A percentile compares a stretch with the other conserved stretches of the same genome.
Evolutionary conservation across 257 asterid species (phyloP).

Genomic region (Solanum habrochaites): DNA sequence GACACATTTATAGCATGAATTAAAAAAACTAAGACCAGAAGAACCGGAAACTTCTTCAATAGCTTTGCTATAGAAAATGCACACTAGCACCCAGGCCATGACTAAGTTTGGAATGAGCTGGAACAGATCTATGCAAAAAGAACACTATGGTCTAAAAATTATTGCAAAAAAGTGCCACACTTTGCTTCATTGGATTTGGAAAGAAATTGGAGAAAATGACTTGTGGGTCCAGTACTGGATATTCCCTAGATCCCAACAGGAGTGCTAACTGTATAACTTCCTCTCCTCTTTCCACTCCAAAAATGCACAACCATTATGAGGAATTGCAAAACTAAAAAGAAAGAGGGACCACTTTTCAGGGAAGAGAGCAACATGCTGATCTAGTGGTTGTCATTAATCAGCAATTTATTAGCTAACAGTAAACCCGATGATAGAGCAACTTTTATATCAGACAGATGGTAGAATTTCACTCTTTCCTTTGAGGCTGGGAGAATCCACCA

Average conservation of each 20-base stretch:
- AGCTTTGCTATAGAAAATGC: neutral
- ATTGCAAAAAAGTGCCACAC: neutral
- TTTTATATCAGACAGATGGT: neutral
- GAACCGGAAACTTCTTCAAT: neutral
- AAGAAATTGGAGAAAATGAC: neutral
- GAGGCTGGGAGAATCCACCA: neutral
- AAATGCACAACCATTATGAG: neutral
- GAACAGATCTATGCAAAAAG: neutral
- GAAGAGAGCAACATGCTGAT: neutral
- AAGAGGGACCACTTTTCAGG: neutral
- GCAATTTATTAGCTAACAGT: neutral
- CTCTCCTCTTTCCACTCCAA: neutral
- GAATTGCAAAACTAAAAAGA: neutral
- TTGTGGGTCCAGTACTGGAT: neutral
- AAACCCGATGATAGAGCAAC: neutral
- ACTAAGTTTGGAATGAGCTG: neutral
- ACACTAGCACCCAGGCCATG: neutral
- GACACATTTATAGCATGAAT: neutral
- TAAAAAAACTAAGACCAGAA: neutral
- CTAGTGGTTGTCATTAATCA: neutral
- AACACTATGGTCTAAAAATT: neutral
- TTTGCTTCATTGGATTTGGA: neutral
- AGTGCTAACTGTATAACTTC: neutral
- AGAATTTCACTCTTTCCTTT: neutral
- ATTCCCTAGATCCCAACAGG: neutral